phyloP scores from a whole-genome alignment of 2,329 filamentous ascomycete species.

The Penicillium janthinellum region DNA sequence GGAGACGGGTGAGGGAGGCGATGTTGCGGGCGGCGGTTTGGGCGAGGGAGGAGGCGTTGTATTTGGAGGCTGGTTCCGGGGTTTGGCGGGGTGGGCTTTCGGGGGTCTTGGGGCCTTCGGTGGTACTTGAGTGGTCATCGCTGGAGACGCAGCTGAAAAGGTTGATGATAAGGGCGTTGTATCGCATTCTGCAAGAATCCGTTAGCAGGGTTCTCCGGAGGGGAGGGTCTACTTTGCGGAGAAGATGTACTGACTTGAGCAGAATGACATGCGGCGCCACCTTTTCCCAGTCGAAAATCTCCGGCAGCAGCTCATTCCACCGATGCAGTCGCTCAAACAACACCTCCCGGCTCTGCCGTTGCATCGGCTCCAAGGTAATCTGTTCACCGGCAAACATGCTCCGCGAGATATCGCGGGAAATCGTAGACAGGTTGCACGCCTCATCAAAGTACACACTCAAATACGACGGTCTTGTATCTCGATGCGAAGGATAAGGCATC shows the following conservation, averaged over 20 bases:
- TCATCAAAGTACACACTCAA: slow-evolving; percentile 38
- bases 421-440: slow-evolving; percentile 37
- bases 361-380: slow-evolving; percentile 2
- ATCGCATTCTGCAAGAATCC: slow-evolving; percentile 35
- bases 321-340: slow-evolving; percentile 33
- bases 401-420: slow-evolving; percentile 40
- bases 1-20: slow-evolving; percentile 31
- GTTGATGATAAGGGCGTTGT: slow-evolving; percentile 38
- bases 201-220: not conserved
- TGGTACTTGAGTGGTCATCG: slow-evolving; percentile 17
- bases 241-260: slow-evolving; percentile 29
- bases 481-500: slow-evolving; percentile 38
- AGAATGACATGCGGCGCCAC: slow-evolving; percentile 37
- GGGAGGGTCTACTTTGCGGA: not conserved
- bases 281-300: slow-evolving; percentile 26
- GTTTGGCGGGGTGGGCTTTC: slow-evolving; percentile 25
- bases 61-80: slow-evolving; percentile 17
- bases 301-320: slow-evolving; percentile 37
- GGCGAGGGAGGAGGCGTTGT: slow-evolving; percentile 26
- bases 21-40: slow-evolving; percentile 37
- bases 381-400: slow-evolving; percentile 32
- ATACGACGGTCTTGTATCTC: slow-evolving; percentile 29
- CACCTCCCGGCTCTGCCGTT: slow-evolving; percentile 28
- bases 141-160: slow-evolving; percentile 37
- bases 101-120: slow-evolving; percentile 24